These are phyloP conservation scores for Alternaria sp. DNA, from an alignment of 2,329 filamentous ascomycete genomes.

Conservation along the genomic window DNA sequence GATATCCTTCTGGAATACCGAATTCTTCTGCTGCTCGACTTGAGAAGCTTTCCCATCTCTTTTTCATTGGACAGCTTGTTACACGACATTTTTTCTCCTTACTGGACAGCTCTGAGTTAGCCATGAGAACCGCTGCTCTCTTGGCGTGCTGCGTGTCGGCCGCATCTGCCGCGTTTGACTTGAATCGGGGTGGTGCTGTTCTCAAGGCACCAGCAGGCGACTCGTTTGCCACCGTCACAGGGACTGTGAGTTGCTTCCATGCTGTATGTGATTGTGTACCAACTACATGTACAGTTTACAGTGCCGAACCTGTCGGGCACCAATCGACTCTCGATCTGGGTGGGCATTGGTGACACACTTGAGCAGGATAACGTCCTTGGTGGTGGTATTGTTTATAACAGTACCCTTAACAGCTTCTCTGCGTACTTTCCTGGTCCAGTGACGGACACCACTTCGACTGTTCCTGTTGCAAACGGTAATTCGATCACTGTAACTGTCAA, in stretches of 20 bases:
- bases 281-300: conserved; percentile 20
- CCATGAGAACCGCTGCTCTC: conserved; percentile 26
- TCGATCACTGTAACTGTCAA: conserved; percentile 31
- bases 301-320: conserved; percentile 31
- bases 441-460: conserved; percentile 29
- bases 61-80: conserved; percentile 7
- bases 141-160: conserved; percentile 20
- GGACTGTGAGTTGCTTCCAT: conserved; percentile 18
- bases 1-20: conserved; percentile 11
- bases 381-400: conserved; percentile 35
- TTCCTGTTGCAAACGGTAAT: conserved; percentile 30
- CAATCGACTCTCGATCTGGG: conserved; percentile 35
- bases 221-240: conserved; percentile 31
- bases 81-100: background rate
- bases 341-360: conserved; percentile 33
- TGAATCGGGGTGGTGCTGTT: conserved; percentile 34
- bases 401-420: conserved; percentile 28
- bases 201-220: conserved; percentile 38
- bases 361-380: conserved; percentile 34
- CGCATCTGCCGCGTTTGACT: conserved; percentile 34
- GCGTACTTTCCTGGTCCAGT: conserved; percentile 31
- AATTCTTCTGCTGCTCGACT: conserved; percentile 4
- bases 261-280: background rate
- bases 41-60: conserved; percentile 2
- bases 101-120: background rate